Conservation (phyloP, 2,329 filamentous ascomycete genomes). For the Nigrograna mackinnonii region DNA sequence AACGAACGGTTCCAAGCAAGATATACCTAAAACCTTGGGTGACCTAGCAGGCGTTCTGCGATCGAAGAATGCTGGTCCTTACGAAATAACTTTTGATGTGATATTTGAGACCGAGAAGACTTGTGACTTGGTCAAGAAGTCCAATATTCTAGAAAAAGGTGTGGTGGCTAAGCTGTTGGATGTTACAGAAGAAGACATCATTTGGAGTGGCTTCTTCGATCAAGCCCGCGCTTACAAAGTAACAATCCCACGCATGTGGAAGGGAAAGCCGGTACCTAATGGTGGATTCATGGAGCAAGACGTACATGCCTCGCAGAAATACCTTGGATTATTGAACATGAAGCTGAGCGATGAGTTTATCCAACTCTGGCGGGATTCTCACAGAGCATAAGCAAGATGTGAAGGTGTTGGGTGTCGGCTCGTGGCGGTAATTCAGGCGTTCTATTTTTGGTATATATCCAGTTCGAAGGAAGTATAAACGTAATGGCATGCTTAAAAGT, state of each 20-base stretch:
- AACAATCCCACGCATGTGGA: constrained; percentile 20
- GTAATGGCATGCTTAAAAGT: too few relatives aligned
- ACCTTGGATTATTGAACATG: constrained; percentile 18
- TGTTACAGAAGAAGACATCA: constrained; percentile 17
- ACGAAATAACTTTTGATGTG: constrained; percentile 11
- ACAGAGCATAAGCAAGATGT: too few relatives aligned
- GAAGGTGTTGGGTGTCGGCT: too few relatives aligned
- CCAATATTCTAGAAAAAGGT: constrained; percentile 15
- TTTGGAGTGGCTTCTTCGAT: constrained; percentile 25
- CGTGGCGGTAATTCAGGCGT: too few relatives aligned
- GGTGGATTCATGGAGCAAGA: constrained; percentile 25
- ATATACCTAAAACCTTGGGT: constrained; percentile 10
- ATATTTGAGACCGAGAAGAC: constrained; percentile 5
- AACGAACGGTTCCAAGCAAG: neutral
- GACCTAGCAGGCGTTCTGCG: constrained; percentile 19
- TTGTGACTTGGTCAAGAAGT: constrained; percentile 15
- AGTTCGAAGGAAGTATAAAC: too few relatives aligned
- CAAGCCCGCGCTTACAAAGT: constrained; percentile 25
- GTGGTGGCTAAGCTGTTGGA: constrained; percentile 13
- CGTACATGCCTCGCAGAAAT: constrained; percentile 21
- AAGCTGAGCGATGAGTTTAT: constrained; percentile 13
- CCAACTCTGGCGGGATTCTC: too few relatives aligned
- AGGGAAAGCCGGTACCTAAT: constrained; percentile 14
- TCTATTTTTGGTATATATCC: too few relatives aligned
- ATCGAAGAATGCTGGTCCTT: constrained; percentile 15